Conservation (phyloP, 2,329 filamentous ascomycete species). For the Escovopsis sp. region DNA sequence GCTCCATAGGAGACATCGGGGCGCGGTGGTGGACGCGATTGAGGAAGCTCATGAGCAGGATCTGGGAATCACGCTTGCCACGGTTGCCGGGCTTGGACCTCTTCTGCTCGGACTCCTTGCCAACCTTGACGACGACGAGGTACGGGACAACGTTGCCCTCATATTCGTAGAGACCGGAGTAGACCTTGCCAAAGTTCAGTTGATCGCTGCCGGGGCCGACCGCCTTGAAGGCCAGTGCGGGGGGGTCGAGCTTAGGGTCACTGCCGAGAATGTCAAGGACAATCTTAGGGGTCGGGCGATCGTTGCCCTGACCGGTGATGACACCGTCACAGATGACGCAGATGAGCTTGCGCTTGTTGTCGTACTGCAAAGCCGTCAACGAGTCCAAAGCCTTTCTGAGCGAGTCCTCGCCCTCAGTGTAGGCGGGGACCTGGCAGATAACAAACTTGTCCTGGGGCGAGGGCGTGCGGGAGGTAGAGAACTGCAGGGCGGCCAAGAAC, state of each 20-base stretch:
- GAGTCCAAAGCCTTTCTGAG: conserved; percentile 87
- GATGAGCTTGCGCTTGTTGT: conserved; percentile 96
- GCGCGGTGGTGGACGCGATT: conserved; percentile 92
- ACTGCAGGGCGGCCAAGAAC: conserved; percentile 83
- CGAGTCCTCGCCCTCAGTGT: conserved; percentile 95
- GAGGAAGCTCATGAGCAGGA: conserved; percentile 90
- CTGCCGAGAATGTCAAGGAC: conserved; percentile 94
- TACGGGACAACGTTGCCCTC: conserved; percentile 97
- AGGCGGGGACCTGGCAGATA: conserved; percentile 94
- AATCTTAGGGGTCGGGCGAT: conserved; percentile 92
- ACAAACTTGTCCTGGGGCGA: conserved; percentile 95
- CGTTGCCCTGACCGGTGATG: conserved; percentile 90
- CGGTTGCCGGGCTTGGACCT: conserved; percentile 93
- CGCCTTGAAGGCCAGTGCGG: conserved; percentile 85
- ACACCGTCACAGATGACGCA: conserved; percentile 95
- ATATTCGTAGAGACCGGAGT: conserved; percentile 92
- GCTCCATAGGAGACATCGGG: conserved; percentile 87
- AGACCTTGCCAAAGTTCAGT: conserved; percentile 96
- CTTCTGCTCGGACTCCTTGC: conserved; percentile 84
- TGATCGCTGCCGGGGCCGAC: conserved; percentile 80
- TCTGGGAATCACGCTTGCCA: conserved; percentile 96
- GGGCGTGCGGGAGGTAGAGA: conserved; percentile 80
- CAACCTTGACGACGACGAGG: conserved; percentile 88
- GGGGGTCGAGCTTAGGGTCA: conserved; percentile 90
- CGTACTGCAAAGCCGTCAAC: conserved; percentile 83